A percentile compares a stretch with the other conserved stretches of the same genome.
phyloP scores from a whole-genome alignment of 2,329 filamentous ascomycete genomes.

The Aspergillus sp. region DNA sequence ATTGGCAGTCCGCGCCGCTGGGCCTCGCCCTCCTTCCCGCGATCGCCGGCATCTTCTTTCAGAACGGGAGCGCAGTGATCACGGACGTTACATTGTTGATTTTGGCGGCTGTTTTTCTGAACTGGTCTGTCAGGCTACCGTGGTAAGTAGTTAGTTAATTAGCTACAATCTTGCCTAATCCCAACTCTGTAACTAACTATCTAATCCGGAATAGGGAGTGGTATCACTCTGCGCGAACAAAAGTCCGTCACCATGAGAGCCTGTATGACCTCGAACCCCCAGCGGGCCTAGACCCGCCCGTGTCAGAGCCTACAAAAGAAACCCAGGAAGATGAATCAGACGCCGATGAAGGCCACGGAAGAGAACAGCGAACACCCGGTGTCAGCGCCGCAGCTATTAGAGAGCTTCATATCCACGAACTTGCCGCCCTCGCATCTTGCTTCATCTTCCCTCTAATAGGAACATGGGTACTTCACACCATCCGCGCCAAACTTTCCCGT shows the following conservation, averaged over 20 bases:
- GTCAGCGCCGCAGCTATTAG: conserved; percentile 42
- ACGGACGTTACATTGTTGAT: conserved; percentile 82
- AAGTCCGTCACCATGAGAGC: conserved; percentile 49
- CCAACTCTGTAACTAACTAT: conserved; percentile 11
- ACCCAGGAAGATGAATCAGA: not conserved
- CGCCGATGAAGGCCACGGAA: conserved; percentile 1
- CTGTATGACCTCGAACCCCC: conserved; percentile 21
- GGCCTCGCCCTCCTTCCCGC: conserved; percentile 83
- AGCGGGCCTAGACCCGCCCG: conserved; percentile 28
- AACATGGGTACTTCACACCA: conserved; percentile 79
- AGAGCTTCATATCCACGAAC: conserved; percentile 74
- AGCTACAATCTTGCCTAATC: conserved; percentile 10
- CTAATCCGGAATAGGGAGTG: conserved; percentile 56
- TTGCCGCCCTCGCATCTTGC: conserved; percentile 72
- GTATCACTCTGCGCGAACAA: conserved; percentile 69
- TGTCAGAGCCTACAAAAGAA: conserved; percentile 15
- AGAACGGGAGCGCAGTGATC: conserved; percentile 77
- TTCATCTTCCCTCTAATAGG: conserved; percentile 75
- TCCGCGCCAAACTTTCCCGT: conserved; percentile 76
- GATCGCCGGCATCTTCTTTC: conserved; percentile 78
- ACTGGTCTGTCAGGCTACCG: conserved; percentile 87
- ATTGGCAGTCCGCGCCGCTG: conserved; percentile 78
- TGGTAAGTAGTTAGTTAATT: conserved; percentile 71
- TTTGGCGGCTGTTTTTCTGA: conserved; percentile 80
- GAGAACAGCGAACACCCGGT: not conserved